phyloP scores from a whole-genome alignment of 2,329 filamentous ascomycete species.

The Herpotrichia juniperi region DNA sequence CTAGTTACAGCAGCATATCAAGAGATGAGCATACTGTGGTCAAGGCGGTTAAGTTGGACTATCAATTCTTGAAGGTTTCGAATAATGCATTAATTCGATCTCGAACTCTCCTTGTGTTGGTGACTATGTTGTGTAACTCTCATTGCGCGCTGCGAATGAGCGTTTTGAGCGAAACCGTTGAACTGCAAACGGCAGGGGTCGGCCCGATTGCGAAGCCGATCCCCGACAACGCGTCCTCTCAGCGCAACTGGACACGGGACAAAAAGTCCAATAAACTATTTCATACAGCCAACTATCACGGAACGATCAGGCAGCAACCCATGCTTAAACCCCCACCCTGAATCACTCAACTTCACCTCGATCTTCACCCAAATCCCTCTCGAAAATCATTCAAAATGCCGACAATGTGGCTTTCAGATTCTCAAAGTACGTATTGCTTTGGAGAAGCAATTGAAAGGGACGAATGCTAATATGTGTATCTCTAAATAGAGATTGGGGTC shows the following conservation, averaged over 20 bases:
- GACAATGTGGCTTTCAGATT: conserved; percentile 95
- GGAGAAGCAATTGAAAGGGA: conserved; percentile 22
- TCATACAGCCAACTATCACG: conserved; percentile 8
- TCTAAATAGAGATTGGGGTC: conserved; percentile 81
- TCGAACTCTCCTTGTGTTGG: neutral
- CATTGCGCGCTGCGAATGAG: conserved; percentile 23
- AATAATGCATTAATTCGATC: conserved; percentile 4
- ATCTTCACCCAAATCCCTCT: neutral
- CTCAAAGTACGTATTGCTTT: conserved; percentile 74
- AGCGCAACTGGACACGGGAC: conserved; percentile 39
- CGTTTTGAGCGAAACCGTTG: conserved; percentile 24
- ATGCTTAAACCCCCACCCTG: neutral
- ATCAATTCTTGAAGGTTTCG: neutral
- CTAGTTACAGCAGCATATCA: conserved; percentile 65
- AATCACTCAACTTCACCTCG: neutral
- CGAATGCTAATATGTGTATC: neutral
- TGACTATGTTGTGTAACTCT: neutral
- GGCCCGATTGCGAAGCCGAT: conserved; percentile 3
- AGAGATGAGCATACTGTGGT: conserved; percentile 58
- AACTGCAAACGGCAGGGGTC: conserved; percentile 31
- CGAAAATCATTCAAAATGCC: conserved; percentile 59
- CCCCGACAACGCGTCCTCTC: conserved; percentile 9
- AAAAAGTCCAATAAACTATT: conserved; percentile 17
- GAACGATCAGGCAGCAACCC: conserved; percentile 6
- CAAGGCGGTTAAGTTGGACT: conserved; percentile 50